Percentiles rank a stretch among this genome's conserved stretches.
Conservation (phyloP, 176 grass and related monocot genomes). For the Oryza nivara region DNA sequence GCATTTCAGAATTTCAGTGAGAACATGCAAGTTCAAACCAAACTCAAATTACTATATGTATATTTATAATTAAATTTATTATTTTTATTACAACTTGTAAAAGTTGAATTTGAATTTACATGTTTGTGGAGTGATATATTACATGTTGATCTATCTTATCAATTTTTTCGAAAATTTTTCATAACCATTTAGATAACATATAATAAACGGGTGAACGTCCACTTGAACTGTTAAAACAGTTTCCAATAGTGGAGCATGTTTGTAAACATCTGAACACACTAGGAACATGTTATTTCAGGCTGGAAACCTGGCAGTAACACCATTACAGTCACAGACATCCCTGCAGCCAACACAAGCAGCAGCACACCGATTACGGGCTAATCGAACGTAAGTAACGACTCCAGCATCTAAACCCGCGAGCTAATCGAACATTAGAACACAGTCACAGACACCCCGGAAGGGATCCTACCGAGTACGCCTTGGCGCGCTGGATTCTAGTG, state of each 20-base stretch:
- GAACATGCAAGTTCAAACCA: neutral
- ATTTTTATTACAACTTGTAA: no score
- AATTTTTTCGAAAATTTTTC: no score
- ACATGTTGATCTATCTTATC: no score
- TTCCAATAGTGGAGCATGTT: neutral
- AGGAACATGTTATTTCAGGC: slow-evolving; percentile 21
- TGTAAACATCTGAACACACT: neutral
- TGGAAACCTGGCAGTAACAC: neutral
- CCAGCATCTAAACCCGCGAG: neutral
- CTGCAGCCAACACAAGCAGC: neutral
- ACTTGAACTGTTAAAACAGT: no score
- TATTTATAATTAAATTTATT: no score
- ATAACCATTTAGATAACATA: no score
- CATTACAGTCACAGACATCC: neutral
- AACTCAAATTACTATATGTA: no score
- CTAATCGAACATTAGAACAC: slow-evolving; percentile 25
- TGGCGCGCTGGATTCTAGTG: slow-evolving; percentile 49
- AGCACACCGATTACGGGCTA: neutral
- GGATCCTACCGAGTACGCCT: slow-evolving; percentile 1
- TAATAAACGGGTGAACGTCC: no score
- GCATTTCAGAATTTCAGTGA: neutral
- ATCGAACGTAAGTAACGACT: neutral
- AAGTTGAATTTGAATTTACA: no score
- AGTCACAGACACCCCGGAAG: neutral
- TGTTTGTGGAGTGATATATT: no score